Evolutionary conservation across 495 filamentous ascomycete species (phyloP), one percentile per base, ranked within the genome.

Genomic region (Tirmania nivea): DNA sequence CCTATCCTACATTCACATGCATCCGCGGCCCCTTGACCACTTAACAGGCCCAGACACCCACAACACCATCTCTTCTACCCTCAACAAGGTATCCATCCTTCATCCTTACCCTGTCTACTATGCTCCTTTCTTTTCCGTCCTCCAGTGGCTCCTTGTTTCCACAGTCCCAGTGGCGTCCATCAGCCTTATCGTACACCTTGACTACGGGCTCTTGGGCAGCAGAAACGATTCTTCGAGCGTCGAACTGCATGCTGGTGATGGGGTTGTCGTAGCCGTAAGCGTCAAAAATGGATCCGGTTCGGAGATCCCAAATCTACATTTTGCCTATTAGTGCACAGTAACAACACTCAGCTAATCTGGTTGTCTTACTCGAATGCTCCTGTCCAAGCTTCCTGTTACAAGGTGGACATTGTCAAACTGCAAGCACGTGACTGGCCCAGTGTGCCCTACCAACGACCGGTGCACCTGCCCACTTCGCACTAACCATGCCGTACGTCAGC

Each of bases 171-270:
- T 95, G 92, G 55, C 83, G 70, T 10, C 86, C 87, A 60, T 99
- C 90, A 4, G 83, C 80, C 74, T 96, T 96, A 69, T 99, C 90
- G 67, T 96, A 96, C 49, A 96, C 81, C 69, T 99, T 99, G 56
- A 86, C 86, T 31, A 95, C 85, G 59, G 81, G 80, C 66, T 96
- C 89, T 49, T 87, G 83, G 0, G 86, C 86, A 3, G 90, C 88
- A 48, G 85, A 78, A 8, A 89, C 87, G 56, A 99, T 99, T 45
- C 90, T 78, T 31, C 88, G 79, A 11, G 74, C 71, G 66, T 99
- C 90, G 62, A 99, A 99, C 80, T 90, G 90, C 90, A 96, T 96
- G 71, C 82, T 87, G 21, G 86, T 94, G 57, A 99, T 76, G 0
- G 89, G 81, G 62, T 86, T 74, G 63, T 95, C 86, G 66, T 95